phyloP scores from a whole-genome alignment of 2,329 filamentous ascomycete genomes.

The Neophaeococcomyces aloes region DNA sequence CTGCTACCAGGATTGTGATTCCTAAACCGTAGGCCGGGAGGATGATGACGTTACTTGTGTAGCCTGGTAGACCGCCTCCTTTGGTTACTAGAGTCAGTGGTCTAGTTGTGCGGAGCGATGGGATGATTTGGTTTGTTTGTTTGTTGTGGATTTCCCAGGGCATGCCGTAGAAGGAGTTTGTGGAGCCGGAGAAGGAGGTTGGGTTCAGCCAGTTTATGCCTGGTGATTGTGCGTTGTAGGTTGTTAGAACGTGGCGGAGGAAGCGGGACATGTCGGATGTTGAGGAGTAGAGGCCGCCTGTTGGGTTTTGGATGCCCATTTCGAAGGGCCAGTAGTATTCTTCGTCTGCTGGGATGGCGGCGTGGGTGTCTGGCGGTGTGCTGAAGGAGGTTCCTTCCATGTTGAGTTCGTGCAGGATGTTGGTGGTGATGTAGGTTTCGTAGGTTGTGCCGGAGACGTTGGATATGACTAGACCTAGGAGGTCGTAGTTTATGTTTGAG shows the following conservation, averaged over 20 bases:
- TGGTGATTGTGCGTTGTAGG: constrained; percentile 31
- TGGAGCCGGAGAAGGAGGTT: constrained; percentile 27
- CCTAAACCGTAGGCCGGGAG: constrained; percentile 41
- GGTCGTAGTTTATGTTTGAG: constrained; percentile 24
- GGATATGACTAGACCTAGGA: constrained; percentile 23
- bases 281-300: constrained; percentile 36
- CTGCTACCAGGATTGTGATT: constrained; percentile 31
- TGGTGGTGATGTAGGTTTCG: constrained; percentile 18
- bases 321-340: constrained; percentile 8
- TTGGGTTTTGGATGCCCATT: constrained; percentile 9
- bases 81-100: constrained; percentile 38
- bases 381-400: constrained; percentile 14
- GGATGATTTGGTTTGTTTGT: constrained; percentile 1
- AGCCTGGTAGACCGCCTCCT: constrained; percentile 34
- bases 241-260: constrained; percentile 33
- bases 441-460: constrained; percentile 23
- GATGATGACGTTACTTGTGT: constrained; percentile 30
- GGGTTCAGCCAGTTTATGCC: constrained; percentile 37
- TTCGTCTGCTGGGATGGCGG: constrained; percentile 17
- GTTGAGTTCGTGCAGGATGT: constrained; percentile 17
- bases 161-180: constrained; percentile 35
- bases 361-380: constrained; percentile 16
- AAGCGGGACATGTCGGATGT: constrained; percentile 34
- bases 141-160: constrained; percentile 38
- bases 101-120: constrained; percentile 23